Conservation (phyloP, 2,329 filamentous ascomycete species). For the Fusarium redolens region DNA sequence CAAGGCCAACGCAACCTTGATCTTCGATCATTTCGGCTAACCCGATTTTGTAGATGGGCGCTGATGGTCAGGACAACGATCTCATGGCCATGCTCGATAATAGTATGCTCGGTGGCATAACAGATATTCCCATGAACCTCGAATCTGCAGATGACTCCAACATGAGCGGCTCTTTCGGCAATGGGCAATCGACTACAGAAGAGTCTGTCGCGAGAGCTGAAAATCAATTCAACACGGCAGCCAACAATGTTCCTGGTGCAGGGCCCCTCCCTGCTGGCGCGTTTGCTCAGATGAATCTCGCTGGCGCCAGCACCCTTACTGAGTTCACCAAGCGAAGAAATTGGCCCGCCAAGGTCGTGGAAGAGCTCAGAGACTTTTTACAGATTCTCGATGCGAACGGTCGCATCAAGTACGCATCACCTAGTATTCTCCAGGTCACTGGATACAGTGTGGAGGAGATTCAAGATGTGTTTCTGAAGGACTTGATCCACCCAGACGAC, state of each 20-base stretch:
- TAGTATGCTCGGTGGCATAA: conserved; percentile 52
- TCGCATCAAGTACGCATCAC: conserved; percentile 86
- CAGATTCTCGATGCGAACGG: conserved; percentile 89
- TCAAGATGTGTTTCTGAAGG: conserved; percentile 78
- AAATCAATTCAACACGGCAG: conserved; percentile 50
- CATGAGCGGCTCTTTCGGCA: conserved; percentile 38
- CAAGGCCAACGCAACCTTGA: conserved; percentile 32
- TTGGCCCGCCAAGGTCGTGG: conserved; percentile 90
- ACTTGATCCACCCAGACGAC: conserved; percentile 89
- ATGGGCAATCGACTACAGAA: conserved; percentile 41
- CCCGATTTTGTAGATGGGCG: conserved; percentile 41
- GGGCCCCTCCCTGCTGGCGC: conserved; percentile 56
- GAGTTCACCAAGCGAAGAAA: conserved; percentile 73
- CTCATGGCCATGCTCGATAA: conserved; percentile 60
- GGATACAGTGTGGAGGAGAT: conserved; percentile 80
- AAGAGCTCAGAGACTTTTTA: conserved; percentile 89
- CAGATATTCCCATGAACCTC: conserved; percentile 57
- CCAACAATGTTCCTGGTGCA: conserved; percentile 55
- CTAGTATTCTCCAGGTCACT: conserved; percentile 78
- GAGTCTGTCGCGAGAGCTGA: conserved; percentile 48
- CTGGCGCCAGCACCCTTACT: conserved; percentile 60
- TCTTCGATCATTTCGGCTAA: conserved; percentile 32
- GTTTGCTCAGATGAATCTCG: conserved; percentile 49
- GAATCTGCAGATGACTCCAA: conserved; percentile 51
- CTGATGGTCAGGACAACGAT: conserved; percentile 49